Conservation (phyloP, 495 filamentous ascomycete genomes). For the Xylaria flabelliformis region DNA sequence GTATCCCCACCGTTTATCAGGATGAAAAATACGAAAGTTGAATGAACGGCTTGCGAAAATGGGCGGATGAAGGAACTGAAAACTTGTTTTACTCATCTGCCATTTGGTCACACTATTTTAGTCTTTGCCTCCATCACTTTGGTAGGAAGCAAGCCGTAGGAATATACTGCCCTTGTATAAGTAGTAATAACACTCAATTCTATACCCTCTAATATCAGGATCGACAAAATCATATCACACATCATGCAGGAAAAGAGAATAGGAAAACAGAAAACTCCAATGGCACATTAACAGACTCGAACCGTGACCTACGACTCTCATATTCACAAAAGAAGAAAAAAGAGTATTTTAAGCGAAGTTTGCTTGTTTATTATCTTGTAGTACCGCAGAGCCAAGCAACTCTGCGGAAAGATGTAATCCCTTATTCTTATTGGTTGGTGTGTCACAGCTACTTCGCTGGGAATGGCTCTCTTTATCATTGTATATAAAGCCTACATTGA, state of each 20-base stretch:
- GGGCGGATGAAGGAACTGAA: background rate
- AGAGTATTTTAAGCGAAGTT: background rate
- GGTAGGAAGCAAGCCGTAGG: background rate
- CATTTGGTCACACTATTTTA: background rate
- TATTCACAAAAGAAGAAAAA: background rate
- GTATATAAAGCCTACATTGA: background rate
- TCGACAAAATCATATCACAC: background rate
- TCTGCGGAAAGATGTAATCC: no score
- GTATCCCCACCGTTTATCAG: background rate
- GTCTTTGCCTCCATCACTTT: background rate
- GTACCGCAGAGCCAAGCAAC: background rate
- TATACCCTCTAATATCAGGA: background rate
- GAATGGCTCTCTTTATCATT: background rate
- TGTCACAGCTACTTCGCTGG: slow-evolving; percentile 3
- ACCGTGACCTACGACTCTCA: background rate
- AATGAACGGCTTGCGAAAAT: background rate
- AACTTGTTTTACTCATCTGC: background rate
- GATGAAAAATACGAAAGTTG: background rate
- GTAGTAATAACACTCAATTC: background rate
- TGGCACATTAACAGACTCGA: background rate
- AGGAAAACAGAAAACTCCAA: background rate
- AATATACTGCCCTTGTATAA: background rate
- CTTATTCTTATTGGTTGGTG: background rate
- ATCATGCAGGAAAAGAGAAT: background rate
- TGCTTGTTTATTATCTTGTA: no score